These are phyloP conservation scores for Penicillium sp. DNA, from an alignment of 2,329 filamentous ascomycete species.

Conservation along the genomic window DNA sequence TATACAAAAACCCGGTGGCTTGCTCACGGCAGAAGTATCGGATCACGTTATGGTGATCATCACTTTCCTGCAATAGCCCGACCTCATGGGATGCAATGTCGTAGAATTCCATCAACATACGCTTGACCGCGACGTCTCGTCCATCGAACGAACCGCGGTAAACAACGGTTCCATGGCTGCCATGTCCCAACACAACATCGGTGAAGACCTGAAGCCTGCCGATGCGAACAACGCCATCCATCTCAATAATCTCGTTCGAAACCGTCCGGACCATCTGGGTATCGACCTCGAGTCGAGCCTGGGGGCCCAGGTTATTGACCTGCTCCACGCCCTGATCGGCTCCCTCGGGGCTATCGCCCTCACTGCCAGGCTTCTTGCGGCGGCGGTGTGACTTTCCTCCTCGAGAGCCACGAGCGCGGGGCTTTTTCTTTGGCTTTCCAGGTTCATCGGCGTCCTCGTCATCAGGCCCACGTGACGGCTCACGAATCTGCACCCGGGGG, in stretches of 20 bases:
- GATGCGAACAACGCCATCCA: slow-evolving; percentile 61
- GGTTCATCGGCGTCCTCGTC: slow-evolving; percentile 30
- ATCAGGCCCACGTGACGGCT: slow-evolving; percentile 36
- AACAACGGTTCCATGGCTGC: slow-evolving; percentile 95
- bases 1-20: slow-evolving; percentile 88
- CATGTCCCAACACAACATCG: slow-evolving; percentile 63
- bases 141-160: slow-evolving; percentile 94
- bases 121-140: slow-evolving; percentile 89
- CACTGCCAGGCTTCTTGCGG: slow-evolving; percentile 52
- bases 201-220: slow-evolving; percentile 60
- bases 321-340: slow-evolving; percentile 59
- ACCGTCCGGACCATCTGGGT: slow-evolving; percentile 52
- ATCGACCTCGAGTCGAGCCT: slow-evolving; percentile 59
- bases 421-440: slow-evolving; percentile 63
- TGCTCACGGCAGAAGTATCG: slow-evolving; percentile 92
- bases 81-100: slow-evolving; percentile 95
- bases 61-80: slow-evolving; percentile 82
- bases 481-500: slow-evolving; percentile 41
- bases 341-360: slow-evolving; percentile 55
- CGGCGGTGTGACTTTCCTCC: slow-evolving; percentile 66
- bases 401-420: slow-evolving; percentile 63
- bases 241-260: slow-evolving; percentile 56
- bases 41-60: slow-evolving; percentile 94
- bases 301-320: slow-evolving; percentile 43
- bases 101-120: slow-evolving; percentile 94